Evolutionary conservation across 495 filamentous ascomycete species (phyloP), one percentile per base, ranked within the genome.

Genomic region (Aspergillus leporis): DNA sequence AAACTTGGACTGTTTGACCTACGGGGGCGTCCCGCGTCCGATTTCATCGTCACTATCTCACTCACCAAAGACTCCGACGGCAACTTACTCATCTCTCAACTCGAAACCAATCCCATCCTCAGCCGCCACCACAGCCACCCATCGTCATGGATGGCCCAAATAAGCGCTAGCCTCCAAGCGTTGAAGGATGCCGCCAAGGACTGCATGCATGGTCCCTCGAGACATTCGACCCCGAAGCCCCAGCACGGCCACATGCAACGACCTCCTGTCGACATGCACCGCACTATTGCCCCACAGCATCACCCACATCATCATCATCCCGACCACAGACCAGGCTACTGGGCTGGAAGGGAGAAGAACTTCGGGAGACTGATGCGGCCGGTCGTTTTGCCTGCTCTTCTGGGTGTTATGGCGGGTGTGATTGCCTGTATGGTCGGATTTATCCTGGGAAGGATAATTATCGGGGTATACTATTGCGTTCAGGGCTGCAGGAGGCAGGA

Each of bases 21-120:
- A 21, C 60, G 67, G 3, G 70, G 71, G 62, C 73, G 74, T 47
- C 84, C 83, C 23, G 85, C 86, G 45, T 84, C 83, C 55, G 83
- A 86, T 66, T 80, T 86, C 64, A 4, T 30, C 22, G 51, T 67
- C 23, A 60, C 81, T 0, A 72, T 88, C 2, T 80, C 76, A 30
- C 67, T 88, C 7, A 67, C 84, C 5, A 77, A 85, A 2, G 70
- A 58, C 47, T 71, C 77, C 14, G 80, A 67, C 36, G 68, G 61
- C 0, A 56, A 57, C 5, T 52, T 67, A 13, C 49, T 61, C 1
- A 70, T 76, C 21, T 61, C 67, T 2, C 59, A 64, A 3, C 55
- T 74, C 51, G 64, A 64, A 0, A 55, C 65, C 13, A 50, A 66
- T 25, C 63, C 69, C 6, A 51, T 46, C 18, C 43, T 51, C 32